Evolutionary conservation across 2,329 filamentous ascomycete species (phyloP).

Genomic region (Diaporthe destruens): DNA sequence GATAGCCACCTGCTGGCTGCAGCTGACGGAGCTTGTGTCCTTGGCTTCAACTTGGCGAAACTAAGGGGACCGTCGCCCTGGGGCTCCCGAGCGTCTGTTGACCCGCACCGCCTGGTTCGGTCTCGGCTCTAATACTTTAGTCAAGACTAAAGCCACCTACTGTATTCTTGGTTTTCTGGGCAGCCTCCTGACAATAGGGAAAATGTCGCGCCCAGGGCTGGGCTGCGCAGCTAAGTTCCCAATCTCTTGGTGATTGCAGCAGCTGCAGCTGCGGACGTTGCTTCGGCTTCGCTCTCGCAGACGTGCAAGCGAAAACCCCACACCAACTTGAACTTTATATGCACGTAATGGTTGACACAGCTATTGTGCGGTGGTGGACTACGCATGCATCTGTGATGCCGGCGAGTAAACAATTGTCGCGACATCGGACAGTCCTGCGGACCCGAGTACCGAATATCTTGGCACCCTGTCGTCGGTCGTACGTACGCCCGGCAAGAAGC

Average conservation of each 20-base stretch:
- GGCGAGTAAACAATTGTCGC: not conserved
- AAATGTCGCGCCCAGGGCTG: constrained; percentile 31
- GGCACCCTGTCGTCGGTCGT: not conserved
- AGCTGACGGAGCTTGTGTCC: constrained; percentile 20
- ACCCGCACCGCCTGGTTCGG: constrained; percentile 20
- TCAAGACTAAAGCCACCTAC: constrained; percentile 5
- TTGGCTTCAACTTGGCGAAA: constrained; percentile 33
- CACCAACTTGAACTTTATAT: constrained; percentile 15
- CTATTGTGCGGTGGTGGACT: not conserved
- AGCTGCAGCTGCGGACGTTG: not conserved
- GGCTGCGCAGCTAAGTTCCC: constrained; percentile 22
- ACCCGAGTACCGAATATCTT: not conserved
- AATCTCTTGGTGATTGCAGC: constrained; percentile 21
- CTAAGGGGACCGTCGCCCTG: constrained; percentile 25
- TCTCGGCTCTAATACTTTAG: constrained; percentile 27
- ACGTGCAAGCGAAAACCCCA: constrained; percentile 15
- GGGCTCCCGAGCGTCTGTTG: constrained; percentile 23
- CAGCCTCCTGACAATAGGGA: constrained; percentile 17
- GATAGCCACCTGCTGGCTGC: constrained; percentile 4
- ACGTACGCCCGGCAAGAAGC: not conserved
- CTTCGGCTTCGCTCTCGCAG: constrained; percentile 31
- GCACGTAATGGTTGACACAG: not conserved
- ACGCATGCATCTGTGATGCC: not conserved
- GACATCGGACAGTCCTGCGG: constrained; percentile 14
- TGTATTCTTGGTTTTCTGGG: constrained; percentile 28